These are phyloP conservation scores for Vitis labrusca DNA, from an alignment of 164 flowering plant species.

Conservation along the genomic window DNA sequence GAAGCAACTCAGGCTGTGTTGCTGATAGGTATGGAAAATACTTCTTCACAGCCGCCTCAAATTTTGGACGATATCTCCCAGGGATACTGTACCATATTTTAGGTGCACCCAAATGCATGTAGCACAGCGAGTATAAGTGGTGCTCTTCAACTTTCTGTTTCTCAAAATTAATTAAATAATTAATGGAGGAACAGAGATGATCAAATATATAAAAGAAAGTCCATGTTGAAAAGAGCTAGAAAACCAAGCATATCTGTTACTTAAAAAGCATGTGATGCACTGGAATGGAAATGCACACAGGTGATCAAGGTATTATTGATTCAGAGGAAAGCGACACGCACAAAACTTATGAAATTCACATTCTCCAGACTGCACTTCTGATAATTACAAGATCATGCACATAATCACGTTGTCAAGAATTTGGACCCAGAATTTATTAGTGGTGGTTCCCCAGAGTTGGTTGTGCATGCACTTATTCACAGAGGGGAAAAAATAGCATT, in stretches of 20 bases:
- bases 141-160: conserved; percentile 55
- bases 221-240: not conserved
- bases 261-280: not conserved
- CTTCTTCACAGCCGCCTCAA: conserved; percentile 40
- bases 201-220: no score
- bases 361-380: no score
- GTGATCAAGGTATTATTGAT: not conserved
- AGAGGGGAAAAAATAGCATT: no score
- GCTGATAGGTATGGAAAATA: conserved; percentile 24
- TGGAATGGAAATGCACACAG: not conserved
- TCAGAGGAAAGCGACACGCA: not conserved
- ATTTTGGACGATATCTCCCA: conserved; percentile 25
- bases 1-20: conserved; percentile 27
- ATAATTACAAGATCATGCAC: no score
- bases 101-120: conserved; percentile 56
- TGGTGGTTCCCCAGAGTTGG: no score
- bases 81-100: conserved; percentile 56
- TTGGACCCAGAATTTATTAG: no score
- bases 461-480: no score
- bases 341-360: no score
- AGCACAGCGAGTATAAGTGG: conserved; percentile 43
- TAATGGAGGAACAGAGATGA: not conserved
- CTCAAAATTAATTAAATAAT: conserved; percentile 8
- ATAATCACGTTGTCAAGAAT: no score
- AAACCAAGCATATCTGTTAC: not conserved